Conservation (phyloP, 2,329 filamentous ascomycete genomes). For the Xylariaceae sp. region DNA sequence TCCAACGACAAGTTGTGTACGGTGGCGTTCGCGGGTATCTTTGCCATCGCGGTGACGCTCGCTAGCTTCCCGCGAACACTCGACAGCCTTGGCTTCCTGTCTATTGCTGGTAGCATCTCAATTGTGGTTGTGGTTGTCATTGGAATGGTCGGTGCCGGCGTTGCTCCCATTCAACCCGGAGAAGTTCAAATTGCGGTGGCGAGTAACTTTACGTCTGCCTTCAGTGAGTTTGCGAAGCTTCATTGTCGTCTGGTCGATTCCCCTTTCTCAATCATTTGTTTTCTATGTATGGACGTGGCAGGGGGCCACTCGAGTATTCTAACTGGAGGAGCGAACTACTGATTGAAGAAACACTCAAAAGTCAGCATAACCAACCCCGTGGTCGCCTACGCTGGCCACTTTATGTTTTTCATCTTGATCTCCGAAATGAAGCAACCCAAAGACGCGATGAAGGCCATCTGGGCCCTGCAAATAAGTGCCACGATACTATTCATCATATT, state of each 20-base stretch:
- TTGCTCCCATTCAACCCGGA: conserved; percentile 35
- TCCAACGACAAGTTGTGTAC: conserved; percentile 43
- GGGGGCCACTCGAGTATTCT: background rate
- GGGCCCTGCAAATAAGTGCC: conserved; percentile 43
- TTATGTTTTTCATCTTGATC: conserved; percentile 50
- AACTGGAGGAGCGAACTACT: background rate
- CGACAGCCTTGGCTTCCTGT: conserved; percentile 43
- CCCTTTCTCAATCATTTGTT: background rate
- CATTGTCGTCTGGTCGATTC: background rate
- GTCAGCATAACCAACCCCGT: conserved; percentile 46
- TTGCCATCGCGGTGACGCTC: conserved; percentile 42
- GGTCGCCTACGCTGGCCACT: conserved; percentile 48
- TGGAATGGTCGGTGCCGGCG: conserved; percentile 45
- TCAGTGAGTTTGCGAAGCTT: conserved; percentile 23
- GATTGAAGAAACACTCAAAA: background rate
- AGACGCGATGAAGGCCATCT: conserved; percentile 48
- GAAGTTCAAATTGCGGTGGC: conserved; percentile 35
- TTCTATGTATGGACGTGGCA: background rate
- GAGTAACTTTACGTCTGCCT: conserved; percentile 39
- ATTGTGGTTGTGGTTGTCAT: conserved; percentile 47
- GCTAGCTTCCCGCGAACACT: conserved; percentile 45
- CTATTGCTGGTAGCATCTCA: conserved; percentile 39
- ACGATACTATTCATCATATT: conserved; percentile 48
- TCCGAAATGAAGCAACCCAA: conserved; percentile 47
- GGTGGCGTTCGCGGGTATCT: conserved; percentile 46